These are phyloP conservation scores for Scleroderma citrinum DNA, from an alignment of 768 basidiomycete species.

Conservation along the genomic window DNA sequence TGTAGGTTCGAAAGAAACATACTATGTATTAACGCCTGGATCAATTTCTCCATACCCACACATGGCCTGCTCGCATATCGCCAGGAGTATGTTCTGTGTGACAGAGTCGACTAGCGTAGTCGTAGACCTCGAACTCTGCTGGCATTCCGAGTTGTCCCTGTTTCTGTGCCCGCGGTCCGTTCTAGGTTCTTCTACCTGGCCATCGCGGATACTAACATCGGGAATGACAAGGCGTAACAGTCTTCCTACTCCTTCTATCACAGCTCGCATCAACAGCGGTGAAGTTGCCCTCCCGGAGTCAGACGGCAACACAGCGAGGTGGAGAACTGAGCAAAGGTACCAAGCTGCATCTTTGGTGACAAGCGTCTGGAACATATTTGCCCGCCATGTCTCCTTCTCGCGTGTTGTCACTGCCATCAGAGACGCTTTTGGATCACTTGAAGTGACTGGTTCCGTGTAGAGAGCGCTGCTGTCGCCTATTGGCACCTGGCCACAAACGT, in stretches of 20 bases:
- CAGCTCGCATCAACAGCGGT: constrained; percentile 8
- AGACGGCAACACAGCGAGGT: constrained; percentile 1
- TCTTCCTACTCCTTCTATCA: constrained; percentile 20
- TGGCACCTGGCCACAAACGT: background rate
- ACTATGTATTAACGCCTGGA: background rate
- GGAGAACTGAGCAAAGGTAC: constrained; percentile 23
- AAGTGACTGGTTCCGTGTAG: background rate
- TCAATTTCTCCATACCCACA: background rate
- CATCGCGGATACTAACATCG: background rate
- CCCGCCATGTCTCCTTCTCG: constrained; percentile 5
- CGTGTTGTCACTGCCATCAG: background rate
- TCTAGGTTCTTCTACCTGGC: background rate
- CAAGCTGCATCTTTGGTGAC: constrained; percentile 21
- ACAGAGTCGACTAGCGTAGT: constrained; percentile 13
- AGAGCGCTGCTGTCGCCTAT: background rate
- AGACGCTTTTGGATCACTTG: background rate
- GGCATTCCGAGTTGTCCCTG: too few relatives aligned
- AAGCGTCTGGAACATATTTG: constrained; percentile 19
- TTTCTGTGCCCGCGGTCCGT: too few relatives aligned
- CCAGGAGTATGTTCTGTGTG: constrained; percentile 23
- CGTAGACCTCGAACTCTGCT: too few relatives aligned
- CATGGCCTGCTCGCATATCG: constrained; percentile 23
- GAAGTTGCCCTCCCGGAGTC: background rate
- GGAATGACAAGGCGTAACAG: constrained; percentile 10
- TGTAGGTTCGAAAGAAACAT: too few relatives aligned